These are phyloP conservation scores for Trypanosomatidae sp. DNA, from an alignment of 208 protist species.

Conservation along the genomic window DNA sequence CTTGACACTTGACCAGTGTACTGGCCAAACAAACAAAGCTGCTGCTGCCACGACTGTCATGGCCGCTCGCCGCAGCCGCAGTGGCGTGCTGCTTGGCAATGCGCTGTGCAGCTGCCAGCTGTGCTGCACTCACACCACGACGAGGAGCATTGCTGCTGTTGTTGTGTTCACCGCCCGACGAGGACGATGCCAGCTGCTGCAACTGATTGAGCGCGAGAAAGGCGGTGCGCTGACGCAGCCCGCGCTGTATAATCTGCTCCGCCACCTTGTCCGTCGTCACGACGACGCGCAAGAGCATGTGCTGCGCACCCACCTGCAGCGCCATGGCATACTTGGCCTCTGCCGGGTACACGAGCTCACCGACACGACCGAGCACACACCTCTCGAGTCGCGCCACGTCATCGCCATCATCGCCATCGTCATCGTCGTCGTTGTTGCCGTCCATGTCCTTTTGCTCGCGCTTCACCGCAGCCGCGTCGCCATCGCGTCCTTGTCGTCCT, in stretches of 20 bases:
- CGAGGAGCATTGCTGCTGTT: too few species aligned
- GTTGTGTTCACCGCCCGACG: too few species aligned
- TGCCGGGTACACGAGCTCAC: constrained; percentile 82
- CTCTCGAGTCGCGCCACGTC: not conserved
- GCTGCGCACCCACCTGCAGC: constrained; percentile 90
- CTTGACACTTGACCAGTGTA: constrained; percentile 53
- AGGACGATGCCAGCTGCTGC: too few species aligned
- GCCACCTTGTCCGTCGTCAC: constrained; percentile 90
- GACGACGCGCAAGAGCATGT: constrained; percentile 90
- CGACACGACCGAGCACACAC: constrained; percentile 87
- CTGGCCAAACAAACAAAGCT: constrained; percentile 49
- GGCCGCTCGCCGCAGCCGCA: too few species aligned
- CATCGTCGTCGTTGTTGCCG: not conserved
- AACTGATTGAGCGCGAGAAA: constrained; percentile 97
- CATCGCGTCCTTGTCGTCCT: too few species aligned
- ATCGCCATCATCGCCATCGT: too few species aligned
- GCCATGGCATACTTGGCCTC: constrained; percentile 64
- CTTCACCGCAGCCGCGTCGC: constrained; percentile 15
- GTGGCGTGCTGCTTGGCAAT: constrained; percentile 27
- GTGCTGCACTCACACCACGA: constrained; percentile 8
- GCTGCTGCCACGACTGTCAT: constrained; percentile 6
- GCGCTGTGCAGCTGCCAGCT: constrained; percentile 19
- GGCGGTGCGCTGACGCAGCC: constrained; percentile 90
- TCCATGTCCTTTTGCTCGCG: constrained; percentile 7
- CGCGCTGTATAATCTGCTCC: constrained; percentile 88